A percentile compares a stretch with the other conserved stretches of the same genome.
phyloP scores from a whole-genome alignment of 1,284 basidiomycete genomes.

The Apiotrichum montevideense region DNA sequence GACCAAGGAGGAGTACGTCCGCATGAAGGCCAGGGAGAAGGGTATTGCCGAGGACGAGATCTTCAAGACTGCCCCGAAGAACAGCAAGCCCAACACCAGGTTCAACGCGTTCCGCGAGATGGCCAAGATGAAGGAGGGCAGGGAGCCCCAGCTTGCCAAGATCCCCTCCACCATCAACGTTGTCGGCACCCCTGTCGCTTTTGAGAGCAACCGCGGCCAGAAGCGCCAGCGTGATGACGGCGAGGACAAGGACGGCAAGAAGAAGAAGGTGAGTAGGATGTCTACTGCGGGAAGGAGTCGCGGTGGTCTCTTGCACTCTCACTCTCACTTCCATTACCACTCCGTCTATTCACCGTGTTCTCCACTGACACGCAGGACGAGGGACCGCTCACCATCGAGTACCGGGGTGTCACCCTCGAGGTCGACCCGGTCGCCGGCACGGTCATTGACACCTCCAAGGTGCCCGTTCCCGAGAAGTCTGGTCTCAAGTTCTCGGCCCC shows the following conservation, averaged over 20 bases:
- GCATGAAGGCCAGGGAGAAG: conserved; percentile 97
- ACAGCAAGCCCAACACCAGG: conserved; percentile 45
- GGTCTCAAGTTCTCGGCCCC: conserved; percentile 40
- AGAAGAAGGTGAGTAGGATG: conserved; percentile 39
- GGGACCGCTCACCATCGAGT: conserved; percentile 47
- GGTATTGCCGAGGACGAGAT: conserved; percentile 55
- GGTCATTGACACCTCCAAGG: conserved; percentile 32
- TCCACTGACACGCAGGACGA: conserved; percentile 47
- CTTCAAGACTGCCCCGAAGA: conserved; percentile 46
- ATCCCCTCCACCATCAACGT: conserved; percentile 40
- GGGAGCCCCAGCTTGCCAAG: conserved; percentile 30
- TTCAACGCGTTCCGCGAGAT: conserved; percentile 91
- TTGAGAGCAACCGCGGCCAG: neutral
- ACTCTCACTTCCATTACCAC: too few relatives aligned
- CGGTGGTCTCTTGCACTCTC: too few relatives aligned
- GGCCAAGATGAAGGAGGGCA: conserved; percentile 50
- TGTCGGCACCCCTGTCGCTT: conserved; percentile 24
- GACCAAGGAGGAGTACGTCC: conserved; percentile 89
- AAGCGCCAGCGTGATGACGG: conserved; percentile 44
- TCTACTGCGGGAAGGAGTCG: neutral
- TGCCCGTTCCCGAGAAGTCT: conserved; percentile 48
- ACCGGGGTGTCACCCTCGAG: conserved; percentile 62
- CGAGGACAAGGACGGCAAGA: conserved; percentile 45
- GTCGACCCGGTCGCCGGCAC: conserved; percentile 58
- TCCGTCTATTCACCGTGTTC: neutral